Evolutionary conservation across 768 basidiomycete genomes (phyloP).

Genomic region (Mycena galopus): DNA sequence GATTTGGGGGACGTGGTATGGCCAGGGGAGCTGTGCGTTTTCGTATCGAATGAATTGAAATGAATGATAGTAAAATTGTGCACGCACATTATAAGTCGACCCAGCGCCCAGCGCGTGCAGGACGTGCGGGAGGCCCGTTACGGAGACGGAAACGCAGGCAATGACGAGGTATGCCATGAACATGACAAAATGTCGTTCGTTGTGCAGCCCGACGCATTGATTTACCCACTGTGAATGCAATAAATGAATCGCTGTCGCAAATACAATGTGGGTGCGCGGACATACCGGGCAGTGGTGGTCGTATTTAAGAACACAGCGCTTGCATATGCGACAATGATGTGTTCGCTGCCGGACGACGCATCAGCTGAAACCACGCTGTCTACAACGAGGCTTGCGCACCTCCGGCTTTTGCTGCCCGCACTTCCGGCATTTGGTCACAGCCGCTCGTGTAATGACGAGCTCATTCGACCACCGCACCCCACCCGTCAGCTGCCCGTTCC

Average conservation of each 20-base stretch:
- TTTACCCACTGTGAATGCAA: constrained; percentile 74
- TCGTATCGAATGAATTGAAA: constrained; percentile 2
- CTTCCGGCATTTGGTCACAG: constrained; percentile 72
- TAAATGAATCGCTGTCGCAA: background rate
- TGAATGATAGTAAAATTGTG: background rate
- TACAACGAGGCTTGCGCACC: constrained; percentile 46
- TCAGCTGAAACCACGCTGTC: background rate
- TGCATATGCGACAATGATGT: constrained; percentile 94
- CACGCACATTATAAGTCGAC: constrained; percentile 52
- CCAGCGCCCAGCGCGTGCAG: constrained; percentile 69
- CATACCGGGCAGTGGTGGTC: constrained; percentile 93
- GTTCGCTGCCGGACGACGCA: constrained; percentile 70
- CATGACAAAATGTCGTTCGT: constrained; percentile 95
- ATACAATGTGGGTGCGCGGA: constrained; percentile 42
- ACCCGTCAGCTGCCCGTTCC: constrained; percentile 49
- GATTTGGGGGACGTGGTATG: constrained; percentile 73
- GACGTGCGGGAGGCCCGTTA: constrained; percentile 74
- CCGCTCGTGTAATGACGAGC: constrained; percentile 65
- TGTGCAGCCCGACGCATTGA: constrained; percentile 96
- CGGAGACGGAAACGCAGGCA: constrained; percentile 65
- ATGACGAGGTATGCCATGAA: constrained; percentile 94
- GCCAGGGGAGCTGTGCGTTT: constrained; percentile 61
- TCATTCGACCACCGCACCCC: constrained; percentile 65
- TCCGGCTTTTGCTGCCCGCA: constrained; percentile 83
- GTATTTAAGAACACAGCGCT: constrained; percentile 89